phyloP scores from a whole-genome alignment of 2,329 filamentous ascomycete genomes.

The Pestalotiopsis sp. region DNA sequence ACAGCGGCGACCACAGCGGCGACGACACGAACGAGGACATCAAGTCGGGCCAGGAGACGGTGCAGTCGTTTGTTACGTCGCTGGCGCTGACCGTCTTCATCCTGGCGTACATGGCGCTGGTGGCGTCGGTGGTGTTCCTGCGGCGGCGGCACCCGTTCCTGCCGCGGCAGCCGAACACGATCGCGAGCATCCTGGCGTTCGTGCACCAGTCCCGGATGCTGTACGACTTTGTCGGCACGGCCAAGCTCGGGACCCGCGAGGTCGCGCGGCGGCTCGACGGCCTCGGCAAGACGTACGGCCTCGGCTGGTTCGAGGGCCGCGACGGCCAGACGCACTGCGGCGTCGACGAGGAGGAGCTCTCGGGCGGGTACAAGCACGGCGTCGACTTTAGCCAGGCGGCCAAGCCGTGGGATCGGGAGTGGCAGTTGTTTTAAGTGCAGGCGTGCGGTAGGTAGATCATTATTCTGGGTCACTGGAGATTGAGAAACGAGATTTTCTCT shows the following conservation, averaged over 20 bases:
- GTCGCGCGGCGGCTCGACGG: slow-evolving; percentile 65
- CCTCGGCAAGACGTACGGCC: slow-evolving; percentile 69
- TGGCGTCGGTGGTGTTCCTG: slow-evolving; percentile 62
- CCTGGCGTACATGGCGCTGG: slow-evolving; percentile 64
- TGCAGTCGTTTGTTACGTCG: slow-evolving; percentile 67
- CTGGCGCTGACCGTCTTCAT: slow-evolving; percentile 65
- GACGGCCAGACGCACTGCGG: slow-evolving; percentile 77
- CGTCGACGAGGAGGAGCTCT: slow-evolving; percentile 75
- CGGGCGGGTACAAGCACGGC: slow-evolving; percentile 67
- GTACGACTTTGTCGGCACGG: slow-evolving; percentile 72
- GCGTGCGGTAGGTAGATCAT: too few species aligned
- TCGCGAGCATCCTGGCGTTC: slow-evolving; percentile 74
- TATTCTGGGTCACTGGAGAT: too few species aligned
- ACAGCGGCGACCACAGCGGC: slow-evolving; percentile 19
- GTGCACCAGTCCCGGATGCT: slow-evolving; percentile 84
- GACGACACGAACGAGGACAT: slow-evolving; percentile 31
- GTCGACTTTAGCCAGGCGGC: slow-evolving; percentile 50
- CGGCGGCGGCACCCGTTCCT: slow-evolving; percentile 71
- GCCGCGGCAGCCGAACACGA: slow-evolving; percentile 78
- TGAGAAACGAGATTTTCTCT: too few species aligned
- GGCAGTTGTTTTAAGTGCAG: slow-evolving; percentile 33
- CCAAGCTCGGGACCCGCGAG: slow-evolving; percentile 60
- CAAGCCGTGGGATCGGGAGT: slow-evolving; percentile 53
- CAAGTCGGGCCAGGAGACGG: slow-evolving; percentile 62
- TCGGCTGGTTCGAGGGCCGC: slow-evolving; percentile 76